Conservation (phyloP, 1,284 basidiomycete species). For the Mycosarcoma maydis region DNA sequence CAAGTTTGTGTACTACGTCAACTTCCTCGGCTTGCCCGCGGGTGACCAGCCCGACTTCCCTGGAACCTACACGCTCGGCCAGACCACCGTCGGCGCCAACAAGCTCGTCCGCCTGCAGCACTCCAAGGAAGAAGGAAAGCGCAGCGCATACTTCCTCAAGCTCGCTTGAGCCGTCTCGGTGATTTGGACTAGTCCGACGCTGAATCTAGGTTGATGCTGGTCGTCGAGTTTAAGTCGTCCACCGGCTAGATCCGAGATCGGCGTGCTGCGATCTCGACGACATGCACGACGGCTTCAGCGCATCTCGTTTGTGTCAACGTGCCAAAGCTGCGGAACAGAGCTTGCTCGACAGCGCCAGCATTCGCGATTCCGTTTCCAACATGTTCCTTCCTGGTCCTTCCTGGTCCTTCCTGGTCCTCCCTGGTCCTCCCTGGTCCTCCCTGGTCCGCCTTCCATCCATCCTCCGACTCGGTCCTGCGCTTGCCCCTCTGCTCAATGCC, state of each 20-base stretch:
- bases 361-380: too few relatives aligned
- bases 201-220: too few relatives aligned
- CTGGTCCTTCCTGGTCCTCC: not conserved
- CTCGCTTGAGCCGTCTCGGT: constrained; percentile 11
- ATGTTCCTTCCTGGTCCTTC: not conserved
- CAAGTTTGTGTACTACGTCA: constrained; percentile 38
- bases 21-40: constrained; percentile 37
- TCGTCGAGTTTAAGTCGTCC: not conserved
- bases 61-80: constrained; percentile 25
- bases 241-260: constrained; percentile 8
- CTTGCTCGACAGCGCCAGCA: not conserved
- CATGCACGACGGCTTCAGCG: constrained; percentile 1
- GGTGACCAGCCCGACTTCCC: constrained; percentile 32
- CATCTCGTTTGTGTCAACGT: too few relatives aligned
- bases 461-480: too few relatives aligned
- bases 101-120: constrained; percentile 32
- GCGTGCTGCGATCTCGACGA: not conserved
- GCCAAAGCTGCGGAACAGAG: not conserved
- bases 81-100: constrained; percentile 18
- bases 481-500: not conserved
- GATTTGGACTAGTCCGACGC: too few relatives aligned
- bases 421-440: not conserved
- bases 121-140: constrained; percentile 16
- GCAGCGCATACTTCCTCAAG: constrained; percentile 40
- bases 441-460: not conserved